Percentiles rank a stretch among this genome's conserved stretches.
phyloP scores from a whole-genome alignment of 148 eudicot genomes.

The Gaultheria prostrata region DNA sequence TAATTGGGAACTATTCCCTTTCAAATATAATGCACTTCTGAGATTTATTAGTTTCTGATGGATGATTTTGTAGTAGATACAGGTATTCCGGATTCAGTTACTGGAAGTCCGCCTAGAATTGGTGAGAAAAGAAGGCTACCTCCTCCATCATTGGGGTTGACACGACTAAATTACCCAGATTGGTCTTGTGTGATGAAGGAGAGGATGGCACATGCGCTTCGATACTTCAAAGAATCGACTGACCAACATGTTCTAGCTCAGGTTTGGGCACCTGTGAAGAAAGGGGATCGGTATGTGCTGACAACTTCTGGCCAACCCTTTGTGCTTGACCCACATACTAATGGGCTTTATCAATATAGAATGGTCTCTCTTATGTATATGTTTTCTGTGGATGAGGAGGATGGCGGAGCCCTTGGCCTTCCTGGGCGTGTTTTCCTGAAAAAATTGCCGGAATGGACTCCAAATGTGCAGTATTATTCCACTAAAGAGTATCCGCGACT shows the following conservation, averaged over 20 bases:
- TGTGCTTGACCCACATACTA: constrained; percentile 64
- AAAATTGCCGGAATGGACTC: constrained; percentile 93
- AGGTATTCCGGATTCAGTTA: constrained; percentile 43
- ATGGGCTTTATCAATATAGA: constrained; percentile 83
- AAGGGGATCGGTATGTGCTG: constrained; percentile 60
- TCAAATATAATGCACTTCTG: background rate
- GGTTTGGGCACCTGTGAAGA: constrained; percentile 89
- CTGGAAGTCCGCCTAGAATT: constrained; percentile 21
- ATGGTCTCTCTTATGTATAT: constrained; percentile 69
- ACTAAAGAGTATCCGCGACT: constrained; percentile 72
- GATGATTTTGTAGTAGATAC: constrained; percentile 13
- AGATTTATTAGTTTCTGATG: background rate
- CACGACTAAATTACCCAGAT: constrained; percentile 43
- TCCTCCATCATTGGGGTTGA: constrained; percentile 34
- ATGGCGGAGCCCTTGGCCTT: constrained; percentile 60
- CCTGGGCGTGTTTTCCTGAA: constrained; percentile 93
- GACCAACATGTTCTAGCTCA: constrained; percentile 76
- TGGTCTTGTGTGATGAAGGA: constrained; percentile 63
- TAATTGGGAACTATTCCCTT: background rate
- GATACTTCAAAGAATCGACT: constrained; percentile 40
- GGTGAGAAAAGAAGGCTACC: constrained; percentile 45
- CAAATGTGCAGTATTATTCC: constrained; percentile 89
- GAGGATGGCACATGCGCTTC: constrained; percentile 79
- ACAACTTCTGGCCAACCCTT: constrained; percentile 98
- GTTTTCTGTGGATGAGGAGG: constrained; percentile 68